These are phyloP conservation scores for Penicillium herquei DNA, from an alignment of 495 filamentous ascomycete genomes.

Conservation along the genomic window DNA sequence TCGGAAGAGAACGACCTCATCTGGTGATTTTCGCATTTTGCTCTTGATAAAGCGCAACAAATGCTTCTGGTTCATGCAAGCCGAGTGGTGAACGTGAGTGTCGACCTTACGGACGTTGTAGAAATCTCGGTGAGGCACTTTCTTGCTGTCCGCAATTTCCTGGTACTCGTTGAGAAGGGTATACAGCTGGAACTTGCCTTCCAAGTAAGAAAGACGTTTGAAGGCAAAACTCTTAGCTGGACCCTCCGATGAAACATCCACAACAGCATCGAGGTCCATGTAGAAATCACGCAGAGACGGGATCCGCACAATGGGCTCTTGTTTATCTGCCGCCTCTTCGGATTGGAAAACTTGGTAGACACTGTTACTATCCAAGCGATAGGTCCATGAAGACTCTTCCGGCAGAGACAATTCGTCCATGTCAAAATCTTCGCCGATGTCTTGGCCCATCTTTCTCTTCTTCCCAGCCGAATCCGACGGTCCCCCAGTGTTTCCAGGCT, in stretches of 20 bases:
- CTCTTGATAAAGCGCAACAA: conserved; percentile 97
- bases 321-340: conserved; percentile 54
- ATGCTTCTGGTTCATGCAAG: conserved; percentile 99
- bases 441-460: conserved; percentile 81
- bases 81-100: conserved; percentile 98
- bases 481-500: conserved; percentile 16
- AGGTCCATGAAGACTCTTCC: conserved; percentile 62
- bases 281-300: conserved; percentile 93
- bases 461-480: conserved; percentile 32
- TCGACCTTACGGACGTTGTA: conserved; percentile 99
- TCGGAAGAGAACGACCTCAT: conserved; percentile 89
- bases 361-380: conserved; percentile 74
- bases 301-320: conserved; percentile 70
- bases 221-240: conserved; percentile 97
- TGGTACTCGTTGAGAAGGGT: conserved; percentile 91
- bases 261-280: conserved; percentile 84
- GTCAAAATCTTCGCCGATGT: conserved; percentile 90
- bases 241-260: conserved; percentile 85
- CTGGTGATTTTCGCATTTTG: conserved; percentile 96
- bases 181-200: conserved; percentile 95
- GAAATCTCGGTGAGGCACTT: conserved; percentile 94
- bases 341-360: conserved; percentile 87
- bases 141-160: conserved; percentile 96
- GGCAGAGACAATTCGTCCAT: conserved; percentile 78
- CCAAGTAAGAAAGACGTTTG: conserved; percentile 87